Base-by-base conservation (phyloP, 192 early-diverging fungal species). In the Dissophora ornata region DNA sequence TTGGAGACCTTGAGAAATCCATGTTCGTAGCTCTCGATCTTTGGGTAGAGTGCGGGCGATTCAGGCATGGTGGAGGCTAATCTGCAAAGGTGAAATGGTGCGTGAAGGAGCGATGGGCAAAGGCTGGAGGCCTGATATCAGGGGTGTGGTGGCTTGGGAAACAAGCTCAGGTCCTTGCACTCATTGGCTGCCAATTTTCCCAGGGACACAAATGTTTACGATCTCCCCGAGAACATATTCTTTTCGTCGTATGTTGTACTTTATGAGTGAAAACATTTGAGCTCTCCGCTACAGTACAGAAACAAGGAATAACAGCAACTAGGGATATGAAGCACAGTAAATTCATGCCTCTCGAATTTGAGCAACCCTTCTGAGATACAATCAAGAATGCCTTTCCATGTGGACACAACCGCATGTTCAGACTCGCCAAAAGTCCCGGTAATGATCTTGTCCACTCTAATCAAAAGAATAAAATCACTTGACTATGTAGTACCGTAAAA, bases 1-100 rank as follows among this genome's bases (percentile, higher is more conserved):
- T 81, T 64, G 11, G 81, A 82, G 41, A 91, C 90, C 32, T 85
- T 79, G 28, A 91, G 69, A 62, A 79, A 77, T 13, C 87, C 86
- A 10, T 70, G 57, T 47, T 86, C 79, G 71, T 64, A 91, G 21
- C 83, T 58, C 30, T 88, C 87, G 30, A 90, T 30, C 60, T 77
- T 77, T 42, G 73, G 53, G 58, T 77, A 67, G 55, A 77, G 62
- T 33, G 64, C 59, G 18, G 53, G 51, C 11, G 73, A 77, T 57
- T 77, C 73, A 26, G 73, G 64, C 73, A 77, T 77, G 62, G 41
- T 51, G 65, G n/a, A n/a, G n/a, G n/a, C n/a, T n/a, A n/a, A n/a
- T n/a, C n/a, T n/a, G n/a, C n/a, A n/a, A n/a, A n/a, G n/a, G n/a
- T n/a, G n/a, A n/a, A n/a, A n/a, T n/a, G n/a, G n/a, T n/a, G n/a